These are phyloP conservation scores for Aureobasidium namibiae DNA, from an alignment of 2,329 filamentous ascomycete genomes.

Conservation along the genomic window DNA sequence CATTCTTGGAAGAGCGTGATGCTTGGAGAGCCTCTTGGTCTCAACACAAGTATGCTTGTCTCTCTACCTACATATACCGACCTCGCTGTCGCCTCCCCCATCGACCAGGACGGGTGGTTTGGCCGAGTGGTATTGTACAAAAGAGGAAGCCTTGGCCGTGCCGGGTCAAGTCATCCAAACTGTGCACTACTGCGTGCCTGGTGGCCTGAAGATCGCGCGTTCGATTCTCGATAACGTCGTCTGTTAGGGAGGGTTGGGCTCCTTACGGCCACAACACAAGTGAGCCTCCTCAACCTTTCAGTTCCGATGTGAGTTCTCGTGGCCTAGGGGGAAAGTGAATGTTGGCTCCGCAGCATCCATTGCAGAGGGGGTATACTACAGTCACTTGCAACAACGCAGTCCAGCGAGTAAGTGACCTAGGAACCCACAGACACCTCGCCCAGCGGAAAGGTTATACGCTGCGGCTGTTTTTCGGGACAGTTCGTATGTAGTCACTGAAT, in stretches of 20 bases:
- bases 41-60: background rate
- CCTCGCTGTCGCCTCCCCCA: background rate
- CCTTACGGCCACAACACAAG: background rate
- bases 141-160: background rate
- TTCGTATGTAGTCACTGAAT: slow-evolving; percentile 1
- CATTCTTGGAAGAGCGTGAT: background rate
- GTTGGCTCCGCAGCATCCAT: background rate
- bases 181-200: background rate
- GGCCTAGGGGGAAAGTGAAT: slow-evolving; percentile 2
- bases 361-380: slow-evolving; percentile 7
- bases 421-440: slow-evolving; percentile 6
- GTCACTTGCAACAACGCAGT: slow-evolving; percentile 8
- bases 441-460: slow-evolving; percentile 11
- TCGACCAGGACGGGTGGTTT: background rate
- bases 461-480: slow-evolving; percentile 6
- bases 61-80: background rate
- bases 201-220: background rate
- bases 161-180: background rate
- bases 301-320: background rate
- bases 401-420: slow-evolving; percentile 1
- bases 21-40: background rate
- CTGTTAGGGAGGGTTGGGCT: background rate
- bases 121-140: background rate
- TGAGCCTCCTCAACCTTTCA: background rate
- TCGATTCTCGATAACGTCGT: background rate